Conservation (phyloP, 352 stramenopile genomes). For the Pythium scleroteichum region DNA sequence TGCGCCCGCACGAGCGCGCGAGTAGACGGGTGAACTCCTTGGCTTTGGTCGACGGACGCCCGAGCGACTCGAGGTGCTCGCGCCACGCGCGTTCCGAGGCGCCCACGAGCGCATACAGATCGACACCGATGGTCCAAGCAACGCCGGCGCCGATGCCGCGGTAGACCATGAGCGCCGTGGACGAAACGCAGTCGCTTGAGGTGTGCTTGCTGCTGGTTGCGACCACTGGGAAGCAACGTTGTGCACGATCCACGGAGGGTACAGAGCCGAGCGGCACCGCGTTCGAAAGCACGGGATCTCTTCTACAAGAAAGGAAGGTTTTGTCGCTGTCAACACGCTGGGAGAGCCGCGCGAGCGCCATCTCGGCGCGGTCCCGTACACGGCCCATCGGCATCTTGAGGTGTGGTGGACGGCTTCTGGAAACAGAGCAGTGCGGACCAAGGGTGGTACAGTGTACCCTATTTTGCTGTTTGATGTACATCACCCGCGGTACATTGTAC, state of each 20-base stretch:
- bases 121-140: constrained; percentile 76
- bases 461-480: no score
- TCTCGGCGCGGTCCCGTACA: background rate
- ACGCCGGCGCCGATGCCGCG: constrained; percentile 63
- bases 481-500: background rate
- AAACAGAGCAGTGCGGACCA: no score
- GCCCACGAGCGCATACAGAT: constrained; percentile 57
- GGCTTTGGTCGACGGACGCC: constrained; percentile 27
- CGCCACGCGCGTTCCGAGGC: constrained; percentile 41
- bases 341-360: background rate
- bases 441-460: no score
- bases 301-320: background rate
- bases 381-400: background rate
- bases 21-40: constrained; percentile 40
- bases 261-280: background rate
- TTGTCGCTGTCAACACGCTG: background rate
- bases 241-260: background rate
- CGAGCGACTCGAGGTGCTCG: constrained; percentile 31
- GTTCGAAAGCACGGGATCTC: background rate
- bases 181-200: constrained; percentile 63
- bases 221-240: constrained; percentile 8
- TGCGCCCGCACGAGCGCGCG: constrained; percentile 38
- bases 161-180: constrained; percentile 58
- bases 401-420: background rate
- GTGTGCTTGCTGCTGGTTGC: constrained; percentile 38